Conservation (phyloP, 2,329 filamentous ascomycete genomes). For the Cladosporium sp. region DNA sequence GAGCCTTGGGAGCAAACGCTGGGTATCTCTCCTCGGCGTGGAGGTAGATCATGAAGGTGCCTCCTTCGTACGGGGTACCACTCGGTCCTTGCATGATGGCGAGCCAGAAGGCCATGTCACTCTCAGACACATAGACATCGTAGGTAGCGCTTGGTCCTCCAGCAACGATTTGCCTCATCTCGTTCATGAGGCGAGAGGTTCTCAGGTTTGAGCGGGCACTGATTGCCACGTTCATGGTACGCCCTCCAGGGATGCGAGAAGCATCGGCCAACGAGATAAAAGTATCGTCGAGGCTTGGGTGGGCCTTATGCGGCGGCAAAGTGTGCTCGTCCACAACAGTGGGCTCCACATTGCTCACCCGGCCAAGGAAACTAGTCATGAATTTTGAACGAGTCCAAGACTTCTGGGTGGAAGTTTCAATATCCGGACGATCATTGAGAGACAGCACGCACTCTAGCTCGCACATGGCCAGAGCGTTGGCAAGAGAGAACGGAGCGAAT, state of each 20-base stretch:
- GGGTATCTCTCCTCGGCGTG: conserved; percentile 41
- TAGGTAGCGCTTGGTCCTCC: conserved; percentile 35
- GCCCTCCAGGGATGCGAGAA: background rate
- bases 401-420: conserved; percentile 19
- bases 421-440: conserved; percentile 35
- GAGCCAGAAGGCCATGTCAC: conserved; percentile 95
- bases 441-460: conserved; percentile 42
- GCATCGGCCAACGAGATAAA: conserved; percentile 31
- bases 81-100: conserved; percentile 93
- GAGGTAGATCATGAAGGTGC: conserved; percentile 68
- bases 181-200: conserved; percentile 32
- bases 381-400: background rate
- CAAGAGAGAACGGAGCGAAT: conserved; percentile 38
- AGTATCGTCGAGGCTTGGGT: conserved; percentile 35
- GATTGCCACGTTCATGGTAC: background rate
- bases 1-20: conserved; percentile 36
- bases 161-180: conserved; percentile 38
- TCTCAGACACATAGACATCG: conserved; percentile 68
- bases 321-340: conserved; percentile 34
- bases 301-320: conserved; percentile 37
- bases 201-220: conserved; percentile 29
- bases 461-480: conserved; percentile 39
- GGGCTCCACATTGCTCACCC: background rate
- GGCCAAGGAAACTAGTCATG: background rate
- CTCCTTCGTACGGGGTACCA: conserved; percentile 92